Conservation (phyloP, 768 basidiomycete species). For the Tulasnella sp. region DNA sequence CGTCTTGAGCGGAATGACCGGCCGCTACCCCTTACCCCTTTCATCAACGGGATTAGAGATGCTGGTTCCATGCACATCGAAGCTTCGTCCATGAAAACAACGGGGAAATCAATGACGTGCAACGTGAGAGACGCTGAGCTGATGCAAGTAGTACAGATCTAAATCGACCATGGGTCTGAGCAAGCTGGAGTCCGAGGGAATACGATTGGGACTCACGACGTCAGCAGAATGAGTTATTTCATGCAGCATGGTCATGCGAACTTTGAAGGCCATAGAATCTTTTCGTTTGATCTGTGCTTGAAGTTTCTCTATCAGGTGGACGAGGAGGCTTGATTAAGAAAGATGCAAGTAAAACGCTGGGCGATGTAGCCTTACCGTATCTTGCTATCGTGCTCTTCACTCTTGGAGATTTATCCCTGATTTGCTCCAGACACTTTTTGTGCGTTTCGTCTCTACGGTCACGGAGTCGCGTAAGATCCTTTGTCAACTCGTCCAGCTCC, state of each 20-base stretch:
- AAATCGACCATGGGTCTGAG: not conserved
- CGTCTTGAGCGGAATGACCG: not conserved
- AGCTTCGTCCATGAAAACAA: conserved; percentile 92
- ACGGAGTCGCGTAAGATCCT: conserved; percentile 51
- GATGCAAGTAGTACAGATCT: conserved; percentile 88
- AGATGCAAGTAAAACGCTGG: conserved; percentile 37
- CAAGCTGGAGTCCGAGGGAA: not conserved
- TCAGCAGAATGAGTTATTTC: conserved; percentile 35
- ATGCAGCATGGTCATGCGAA: conserved; percentile 30
- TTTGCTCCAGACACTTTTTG: conserved; percentile 55
- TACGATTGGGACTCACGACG: conserved; percentile 25
- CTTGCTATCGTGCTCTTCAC: not conserved
- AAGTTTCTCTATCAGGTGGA: conserved; percentile 14
- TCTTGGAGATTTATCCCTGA: not conserved
- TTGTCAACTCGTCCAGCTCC: conserved; percentile 37
- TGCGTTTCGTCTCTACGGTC: conserved; percentile 61
- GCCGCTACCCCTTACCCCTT: conserved; percentile 62
- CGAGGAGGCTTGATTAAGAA: conserved; percentile 25
- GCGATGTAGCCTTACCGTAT: not conserved
- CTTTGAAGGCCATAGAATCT: not conserved
- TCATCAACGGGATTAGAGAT: conserved; percentile 87
- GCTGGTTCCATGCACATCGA: conserved; percentile 96
- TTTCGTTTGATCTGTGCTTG: not conserved
- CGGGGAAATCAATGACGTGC: conserved; percentile 77
- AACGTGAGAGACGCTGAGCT: conserved; percentile 64